Evolutionary conservation across 2,329 filamentous ascomycete species (phyloP), one percentile per base, ranked within the genome.

Genomic region (Gnomoniopsis smithogilvyi): DNA sequence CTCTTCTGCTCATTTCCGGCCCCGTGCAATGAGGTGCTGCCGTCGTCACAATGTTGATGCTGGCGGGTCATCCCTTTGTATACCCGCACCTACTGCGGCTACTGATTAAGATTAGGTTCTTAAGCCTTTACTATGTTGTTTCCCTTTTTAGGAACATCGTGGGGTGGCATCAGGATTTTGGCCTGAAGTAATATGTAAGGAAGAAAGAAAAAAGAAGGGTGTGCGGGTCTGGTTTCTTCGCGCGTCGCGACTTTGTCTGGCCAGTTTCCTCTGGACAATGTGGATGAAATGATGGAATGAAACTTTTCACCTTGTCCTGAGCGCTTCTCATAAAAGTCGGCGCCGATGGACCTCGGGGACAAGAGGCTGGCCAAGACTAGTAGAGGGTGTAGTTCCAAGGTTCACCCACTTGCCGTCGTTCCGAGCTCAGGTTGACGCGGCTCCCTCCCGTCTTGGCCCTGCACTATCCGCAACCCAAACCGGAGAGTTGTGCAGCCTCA

Each of bases 41-140:
- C 54, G 54, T 47, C 54, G 45, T 50, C 36, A 41, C 52, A 21
- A 21, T 46, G 51, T 59, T 54, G 57, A 59, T 50, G 57, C 46
- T 36, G 52, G 57, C 57, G 57, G 57, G 53, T 60, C 53, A 19
- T 22, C 43, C 17, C 43, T 46, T 22, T 46, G 43, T 19, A 46
- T 46, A 46, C 36, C 36, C 36, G 36, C 36, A 8, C 12, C 19
- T 19, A 22, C 43, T 19, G 43, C n/a, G 43, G 43, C 43, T 19
- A 47, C 30, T 46, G 50, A 33, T 47, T 56, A 54, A 52, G 58
- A 60, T 60, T 38, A 56, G 54, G 48, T 52, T 48, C 36, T 56
- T 45, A 60, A 56, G 58, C 47, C 58, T 52, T 60, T 48, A 33
- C 38, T 24, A 14, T 52, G 47, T n/a, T 43, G 19, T 7, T 52